These are phyloP conservation scores for Podospora anserina DNA, from an alignment of 495 filamentous ascomycete genomes.

Conservation along the genomic window DNA sequence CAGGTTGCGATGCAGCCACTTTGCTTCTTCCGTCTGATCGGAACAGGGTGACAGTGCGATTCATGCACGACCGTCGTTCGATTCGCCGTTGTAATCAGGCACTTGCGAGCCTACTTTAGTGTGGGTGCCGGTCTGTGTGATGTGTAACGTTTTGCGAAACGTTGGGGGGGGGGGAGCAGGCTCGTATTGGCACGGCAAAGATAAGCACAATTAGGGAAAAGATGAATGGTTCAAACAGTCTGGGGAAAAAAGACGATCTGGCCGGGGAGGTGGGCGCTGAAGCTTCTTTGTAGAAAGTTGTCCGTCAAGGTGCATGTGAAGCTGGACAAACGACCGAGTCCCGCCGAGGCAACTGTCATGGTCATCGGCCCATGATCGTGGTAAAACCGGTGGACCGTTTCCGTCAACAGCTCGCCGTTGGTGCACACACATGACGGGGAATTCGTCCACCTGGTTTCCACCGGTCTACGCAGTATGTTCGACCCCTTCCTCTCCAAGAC, in stretches of 20 bases:
- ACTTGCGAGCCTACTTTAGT: constrained; percentile 1
- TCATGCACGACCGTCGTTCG: constrained; percentile 20
- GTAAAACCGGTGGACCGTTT: constrained; percentile 6
- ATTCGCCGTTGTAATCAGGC: constrained; percentile 19
- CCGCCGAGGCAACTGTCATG: constrained; percentile 24
- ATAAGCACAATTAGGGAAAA: not conserved
- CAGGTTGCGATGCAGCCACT: not conserved
- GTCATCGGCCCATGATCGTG: constrained; percentile 6
- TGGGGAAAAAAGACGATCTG: not conserved
- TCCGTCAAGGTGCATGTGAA: constrained; percentile 25
- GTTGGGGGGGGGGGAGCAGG: not conserved
- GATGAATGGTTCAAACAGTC: not conserved
- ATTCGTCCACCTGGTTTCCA: constrained; percentile 5
- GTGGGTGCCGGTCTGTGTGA: constrained; percentile 3
- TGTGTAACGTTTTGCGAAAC: constrained; percentile 7
- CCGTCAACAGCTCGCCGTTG: not conserved
- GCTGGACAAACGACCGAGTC: constrained; percentile 19
- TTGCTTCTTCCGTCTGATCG: not conserved
- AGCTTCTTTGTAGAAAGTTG: not conserved
- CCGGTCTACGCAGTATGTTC: not conserved
- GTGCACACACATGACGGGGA: constrained; percentile 1
- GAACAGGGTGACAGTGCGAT: constrained; percentile 13
- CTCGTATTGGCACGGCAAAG: not conserved
- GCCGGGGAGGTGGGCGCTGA: not conserved
- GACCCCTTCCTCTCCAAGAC: not conserved